A percentile compares a stretch with the other conserved stretches of the same genome.
Evolutionary conservation across 805 yeast genomes (phyloP).

Genomic region (Kodamaea restingae): DNA sequence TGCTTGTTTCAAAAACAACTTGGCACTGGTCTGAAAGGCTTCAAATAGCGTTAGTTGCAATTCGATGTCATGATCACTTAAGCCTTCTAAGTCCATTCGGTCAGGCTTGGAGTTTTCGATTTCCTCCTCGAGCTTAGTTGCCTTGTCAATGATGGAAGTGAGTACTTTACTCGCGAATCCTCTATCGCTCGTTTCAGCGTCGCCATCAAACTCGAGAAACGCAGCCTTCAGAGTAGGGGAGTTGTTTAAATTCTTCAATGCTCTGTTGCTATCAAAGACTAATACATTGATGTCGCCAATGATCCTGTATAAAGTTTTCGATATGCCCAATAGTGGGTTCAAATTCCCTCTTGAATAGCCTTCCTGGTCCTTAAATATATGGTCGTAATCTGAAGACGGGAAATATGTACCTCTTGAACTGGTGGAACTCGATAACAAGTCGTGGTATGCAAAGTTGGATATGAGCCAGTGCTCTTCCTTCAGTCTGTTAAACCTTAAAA

Average conservation of each 20-base stretch:
- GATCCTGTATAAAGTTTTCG: constrained; percentile 60
- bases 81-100: constrained; percentile 38
- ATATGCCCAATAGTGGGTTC: constrained; percentile 71
- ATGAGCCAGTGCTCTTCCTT: constrained; percentile 68
- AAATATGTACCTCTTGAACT: constrained; percentile 63
- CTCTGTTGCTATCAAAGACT: constrained; percentile 47
- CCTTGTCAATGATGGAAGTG: constrained; percentile 26
- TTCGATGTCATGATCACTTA: constrained; percentile 50
- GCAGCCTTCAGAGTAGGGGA: constrained; percentile 9
- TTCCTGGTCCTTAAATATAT: constrained; percentile 38
- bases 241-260: constrained; percentile 7
- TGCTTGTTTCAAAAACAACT: constrained; percentile 63
- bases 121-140: constrained; percentile 42
- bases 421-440: constrained; percentile 60
- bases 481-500: constrained; percentile 47
- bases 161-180: constrained; percentile 20
- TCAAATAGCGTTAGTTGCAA: constrained; percentile 69
- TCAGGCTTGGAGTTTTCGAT: constrained; percentile 53
- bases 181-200: constrained; percentile 23
- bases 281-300: constrained; percentile 67
- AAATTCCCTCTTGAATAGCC: constrained; percentile 41
- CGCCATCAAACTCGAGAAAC: constrained; percentile 10
- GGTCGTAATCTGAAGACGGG: constrained; percentile 55
- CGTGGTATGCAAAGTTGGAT: constrained; percentile 78
- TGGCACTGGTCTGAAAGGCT: constrained; percentile 64